Evolutionary conservation across 352 stramenopile species (phyloP), one percentile per base, ranked within the genome.

Genomic region (Pythium rhizo-oryzae): DNA sequence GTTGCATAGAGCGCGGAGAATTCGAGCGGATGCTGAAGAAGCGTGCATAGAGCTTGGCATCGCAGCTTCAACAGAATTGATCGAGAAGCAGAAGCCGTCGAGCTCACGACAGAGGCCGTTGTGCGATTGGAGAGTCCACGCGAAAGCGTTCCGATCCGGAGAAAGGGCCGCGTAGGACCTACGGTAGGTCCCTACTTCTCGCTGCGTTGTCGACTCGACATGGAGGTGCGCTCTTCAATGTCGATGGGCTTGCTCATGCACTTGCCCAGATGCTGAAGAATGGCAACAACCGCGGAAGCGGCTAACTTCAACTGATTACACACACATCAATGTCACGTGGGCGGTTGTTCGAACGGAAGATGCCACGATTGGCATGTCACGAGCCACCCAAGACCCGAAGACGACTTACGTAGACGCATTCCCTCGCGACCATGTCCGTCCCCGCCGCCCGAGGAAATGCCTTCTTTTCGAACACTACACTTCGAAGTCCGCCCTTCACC

Each of bases 221-320:
- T 11, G 9, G 3, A 9, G 37, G 41, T 5, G 41, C 2, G 9
- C 13, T n/a, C 15, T n/a, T 47, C 7, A 1, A 2, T n/a, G 21
- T 47, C 11, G 41, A 15, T n/a, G 41, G 41, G 41, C 37, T 6
- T 33, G 2, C 28, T 7, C 28, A 33, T 33, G 28, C 6, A n/a
- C 21, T 47, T n/a, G 41, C 9, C 6, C 12, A 8, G 37, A 4
- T 18, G 37, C 28, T 33, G 28, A 33, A 33, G 28, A 2, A 18
- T 43, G 9, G 37, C 37, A 18, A 18, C 37, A 2, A 15, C 1
- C 13, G 9, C 8, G n/a, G 25, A 30, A 19, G 8, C 35, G 16
- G 11, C 8, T 1, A 56, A 39, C 49, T 37, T 8, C 49, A 56
- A 56, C 49, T 56, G 49, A 56, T 56, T 33, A 43, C 37, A 43